These are phyloP conservation scores for Filobasidium floriforme DNA, from an alignment of 768 basidiomycete species.

Conservation along the genomic window DNA sequence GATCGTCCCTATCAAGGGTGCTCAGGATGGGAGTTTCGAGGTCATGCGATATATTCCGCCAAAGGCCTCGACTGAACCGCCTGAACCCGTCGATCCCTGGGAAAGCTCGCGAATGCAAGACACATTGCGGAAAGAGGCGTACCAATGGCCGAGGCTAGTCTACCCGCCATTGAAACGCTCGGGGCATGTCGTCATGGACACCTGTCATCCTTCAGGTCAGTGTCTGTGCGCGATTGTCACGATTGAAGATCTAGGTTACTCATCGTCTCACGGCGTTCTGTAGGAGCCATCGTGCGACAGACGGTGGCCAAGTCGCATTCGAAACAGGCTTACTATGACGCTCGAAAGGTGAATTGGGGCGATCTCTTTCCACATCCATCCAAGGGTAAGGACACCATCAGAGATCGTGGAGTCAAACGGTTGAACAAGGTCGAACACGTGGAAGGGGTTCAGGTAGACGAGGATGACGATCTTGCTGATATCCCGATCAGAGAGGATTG, in stretches of 20 bases:
- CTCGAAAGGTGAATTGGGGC: slow-evolving; percentile 87
- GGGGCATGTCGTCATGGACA: slow-evolving; percentile 85
- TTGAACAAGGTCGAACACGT: slow-evolving; percentile 25
- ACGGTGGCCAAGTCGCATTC: slow-evolving; percentile 89
- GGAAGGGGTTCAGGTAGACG: not conserved
- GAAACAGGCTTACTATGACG: slow-evolving; percentile 91
- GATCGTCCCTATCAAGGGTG: slow-evolving; percentile 20
- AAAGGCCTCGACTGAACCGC: slow-evolving; percentile 4
- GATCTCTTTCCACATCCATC: slow-evolving; percentile 87
- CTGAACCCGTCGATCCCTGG: not conserved
- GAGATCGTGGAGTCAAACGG: slow-evolving; percentile 35
- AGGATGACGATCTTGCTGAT: slow-evolving; percentile 9
- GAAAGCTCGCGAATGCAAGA: slow-evolving; percentile 38
- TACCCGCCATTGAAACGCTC: slow-evolving; percentile 85
- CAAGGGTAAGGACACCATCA: slow-evolving; percentile 48
- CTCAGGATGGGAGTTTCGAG: slow-evolving; percentile 12
- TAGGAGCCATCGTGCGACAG: slow-evolving; percentile 84
- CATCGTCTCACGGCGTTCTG: slow-evolving; percentile 10
- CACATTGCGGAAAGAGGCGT: slow-evolving; percentile 64
- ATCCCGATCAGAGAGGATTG: not conserved
- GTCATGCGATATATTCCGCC: slow-evolving; percentile 4
- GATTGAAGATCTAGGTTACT: slow-evolving; percentile 7
- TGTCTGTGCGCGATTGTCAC: not conserved
- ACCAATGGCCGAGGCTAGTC: slow-evolving; percentile 80
- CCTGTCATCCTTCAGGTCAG: slow-evolving; percentile 73